phyloP scores from a whole-genome alignment of 2,329 filamentous ascomycete genomes.

The Parastagonospora avenae region DNA sequence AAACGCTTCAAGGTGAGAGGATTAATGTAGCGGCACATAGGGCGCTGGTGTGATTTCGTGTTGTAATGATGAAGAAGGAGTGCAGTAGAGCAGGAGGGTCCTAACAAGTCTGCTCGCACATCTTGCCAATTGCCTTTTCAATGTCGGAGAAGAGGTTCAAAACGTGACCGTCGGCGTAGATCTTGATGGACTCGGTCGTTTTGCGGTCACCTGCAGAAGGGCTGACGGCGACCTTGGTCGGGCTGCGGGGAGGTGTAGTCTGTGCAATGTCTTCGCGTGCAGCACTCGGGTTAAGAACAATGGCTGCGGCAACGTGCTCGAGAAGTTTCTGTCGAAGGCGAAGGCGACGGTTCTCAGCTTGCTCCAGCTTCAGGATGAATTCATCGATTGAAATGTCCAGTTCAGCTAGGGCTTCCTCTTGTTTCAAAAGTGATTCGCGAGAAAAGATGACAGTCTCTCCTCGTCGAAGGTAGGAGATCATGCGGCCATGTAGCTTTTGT shows the following conservation, averaged over 20 bases:
- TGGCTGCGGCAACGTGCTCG: constrained; percentile 77
- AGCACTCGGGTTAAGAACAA: constrained; percentile 42
- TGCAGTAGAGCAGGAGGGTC: constrained; percentile 15
- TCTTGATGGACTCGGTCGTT: constrained; percentile 51
- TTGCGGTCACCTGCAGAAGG: constrained; percentile 40
- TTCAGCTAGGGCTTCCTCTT: constrained; percentile 78
- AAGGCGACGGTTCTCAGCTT: constrained; percentile 76
- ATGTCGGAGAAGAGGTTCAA: constrained; percentile 50
- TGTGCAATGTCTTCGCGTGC: constrained; percentile 35
- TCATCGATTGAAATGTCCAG: constrained; percentile 80
- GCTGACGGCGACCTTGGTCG: constrained; percentile 42
- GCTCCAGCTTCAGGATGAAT: constrained; percentile 79
- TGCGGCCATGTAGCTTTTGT: constrained; percentile 75
- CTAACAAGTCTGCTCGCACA: constrained; percentile 50
- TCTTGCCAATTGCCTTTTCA: constrained; percentile 49
- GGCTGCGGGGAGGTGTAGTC: constrained; percentile 47
- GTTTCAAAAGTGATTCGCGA: constrained; percentile 75
- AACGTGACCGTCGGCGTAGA: constrained; percentile 50
- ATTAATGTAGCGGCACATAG: constrained; percentile 31
- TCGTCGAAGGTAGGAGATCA: constrained; percentile 77
- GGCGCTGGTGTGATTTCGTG: constrained; percentile 15
- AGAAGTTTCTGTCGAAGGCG: constrained; percentile 79
- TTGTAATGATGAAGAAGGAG: constrained; percentile 2
- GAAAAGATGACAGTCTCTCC: constrained; percentile 74
- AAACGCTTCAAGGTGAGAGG: constrained; percentile 5